A percentile compares a stretch with the other conserved stretches of the same genome.
These are phyloP conservation scores for Tricholoma furcatifolium DNA, from an alignment of 768 basidiomycete genomes.

Conservation along the genomic window DNA sequence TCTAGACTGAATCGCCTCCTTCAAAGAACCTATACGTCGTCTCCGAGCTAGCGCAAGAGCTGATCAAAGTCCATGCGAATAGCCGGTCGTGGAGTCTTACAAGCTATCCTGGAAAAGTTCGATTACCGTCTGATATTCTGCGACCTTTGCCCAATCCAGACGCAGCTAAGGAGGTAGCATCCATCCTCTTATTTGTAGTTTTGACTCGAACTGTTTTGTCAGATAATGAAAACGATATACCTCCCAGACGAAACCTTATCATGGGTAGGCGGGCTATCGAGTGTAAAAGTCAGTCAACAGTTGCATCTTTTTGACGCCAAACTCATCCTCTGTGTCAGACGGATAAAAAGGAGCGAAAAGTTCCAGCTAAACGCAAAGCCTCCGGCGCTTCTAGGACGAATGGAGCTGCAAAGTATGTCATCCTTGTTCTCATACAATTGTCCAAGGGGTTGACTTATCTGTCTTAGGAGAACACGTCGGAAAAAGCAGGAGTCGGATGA, in stretches of 20 bases:
- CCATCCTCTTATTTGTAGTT: not conserved
- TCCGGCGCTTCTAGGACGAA: constrained; percentile 39
- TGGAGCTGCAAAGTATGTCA: constrained; percentile 46
- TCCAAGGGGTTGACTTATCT: constrained; percentile 2
- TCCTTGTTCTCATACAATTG: constrained; percentile 4
- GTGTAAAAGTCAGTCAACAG: constrained; percentile 30
- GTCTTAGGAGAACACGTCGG: constrained; percentile 34
- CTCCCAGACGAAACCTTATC: constrained; percentile 56
- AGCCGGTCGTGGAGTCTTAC: constrained; percentile 71
- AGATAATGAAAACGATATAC: constrained; percentile 72
- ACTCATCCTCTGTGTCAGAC: constrained; percentile 2
- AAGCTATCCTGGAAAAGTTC: constrained; percentile 78
- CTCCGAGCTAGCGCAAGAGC: constrained; percentile 85
- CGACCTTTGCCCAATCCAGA: constrained; percentile 66
- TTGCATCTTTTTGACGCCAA: constrained; percentile 10
- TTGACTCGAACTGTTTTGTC: not conserved
- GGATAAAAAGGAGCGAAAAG: constrained; percentile 53
- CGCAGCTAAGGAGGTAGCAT: constrained; percentile 56
- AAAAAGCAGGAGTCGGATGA: constrained; percentile 40
- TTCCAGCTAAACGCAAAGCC: constrained; percentile 53
- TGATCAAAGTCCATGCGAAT: constrained; percentile 72
- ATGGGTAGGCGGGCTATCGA: constrained; percentile 56
- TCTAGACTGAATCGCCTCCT: constrained; percentile 3
- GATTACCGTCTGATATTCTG: constrained; percentile 81
- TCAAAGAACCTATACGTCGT: constrained; percentile 81